Evolutionary conservation across 371 early-diverging fungal species (phyloP).

Genomic region (Sporodiniella umbellata): DNA sequence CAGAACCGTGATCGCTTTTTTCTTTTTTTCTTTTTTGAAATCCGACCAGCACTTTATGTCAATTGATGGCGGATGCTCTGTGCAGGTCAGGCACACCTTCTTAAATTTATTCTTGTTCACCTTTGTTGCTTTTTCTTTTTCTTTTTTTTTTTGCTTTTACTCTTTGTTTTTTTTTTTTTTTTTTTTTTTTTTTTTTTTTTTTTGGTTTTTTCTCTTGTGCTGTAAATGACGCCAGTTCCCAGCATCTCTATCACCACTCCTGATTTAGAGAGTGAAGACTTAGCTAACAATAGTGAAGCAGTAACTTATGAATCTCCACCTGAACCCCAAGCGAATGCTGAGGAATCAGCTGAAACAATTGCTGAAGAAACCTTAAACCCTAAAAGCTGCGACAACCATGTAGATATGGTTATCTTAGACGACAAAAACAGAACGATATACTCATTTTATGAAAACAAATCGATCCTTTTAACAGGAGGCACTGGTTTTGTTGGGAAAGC

Average conservation of each 20-base stretch:
- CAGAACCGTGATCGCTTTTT: no score
- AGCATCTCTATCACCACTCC: conserved; percentile 49
- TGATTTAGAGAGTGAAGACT: conserved; percentile 38
- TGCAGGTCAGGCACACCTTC: no score
- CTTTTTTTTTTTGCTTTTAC: no score
- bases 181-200: neutral
- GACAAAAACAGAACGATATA: conserved; percentile 3
- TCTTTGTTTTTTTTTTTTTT: neutral
- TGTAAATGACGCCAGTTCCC: conserved; percentile 26
- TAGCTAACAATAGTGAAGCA: conserved; percentile 18
- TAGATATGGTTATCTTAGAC: conserved; percentile 4
- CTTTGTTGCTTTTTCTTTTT: no score
- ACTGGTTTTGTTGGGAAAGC: conserved; percentile 68
- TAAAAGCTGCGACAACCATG: no score
- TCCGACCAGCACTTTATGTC: no score
- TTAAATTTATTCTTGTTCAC: no score
- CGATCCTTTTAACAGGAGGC: conserved; percentile 57
- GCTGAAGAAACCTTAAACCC: neutral
- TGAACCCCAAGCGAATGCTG: conserved; percentile 22
- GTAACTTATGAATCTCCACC: conserved; percentile 38
- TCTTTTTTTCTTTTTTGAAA: no score
- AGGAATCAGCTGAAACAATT: conserved; percentile 7
- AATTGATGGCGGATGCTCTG: no score
- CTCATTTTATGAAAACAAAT: conserved; percentile 33
- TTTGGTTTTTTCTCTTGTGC: neutral